Evolutionary conservation across 331 rosid genomes (phyloP).

Genomic region (Rhamnella rubrinervis): DNA sequence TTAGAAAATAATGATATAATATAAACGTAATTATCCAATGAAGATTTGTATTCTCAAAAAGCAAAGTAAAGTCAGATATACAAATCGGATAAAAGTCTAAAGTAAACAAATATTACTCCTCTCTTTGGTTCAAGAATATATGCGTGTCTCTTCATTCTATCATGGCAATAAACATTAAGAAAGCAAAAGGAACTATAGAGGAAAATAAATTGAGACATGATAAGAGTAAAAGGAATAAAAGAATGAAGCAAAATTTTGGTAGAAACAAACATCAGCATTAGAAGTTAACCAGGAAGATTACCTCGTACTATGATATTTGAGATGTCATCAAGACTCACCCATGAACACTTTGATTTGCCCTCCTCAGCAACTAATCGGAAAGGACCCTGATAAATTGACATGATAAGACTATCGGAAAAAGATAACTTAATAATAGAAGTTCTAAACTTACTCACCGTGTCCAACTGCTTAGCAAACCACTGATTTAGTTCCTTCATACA

Average conservation of each 20-base stretch:
- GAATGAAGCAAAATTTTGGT: background rate
- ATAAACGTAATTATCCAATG: no score
- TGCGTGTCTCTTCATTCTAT: background rate
- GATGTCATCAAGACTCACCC: conserved; percentile 95
- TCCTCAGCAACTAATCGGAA: conserved; percentile 95
- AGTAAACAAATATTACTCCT: no score
- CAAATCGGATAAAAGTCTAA: no score
- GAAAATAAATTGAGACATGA: background rate
- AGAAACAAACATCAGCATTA: background rate
- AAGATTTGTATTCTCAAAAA: no score
- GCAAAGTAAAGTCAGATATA: no score
- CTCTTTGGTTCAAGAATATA: background rate
- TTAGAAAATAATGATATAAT: no score
- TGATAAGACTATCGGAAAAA: conserved; percentile 12
- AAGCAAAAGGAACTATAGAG: background rate
- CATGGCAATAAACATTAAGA: background rate
- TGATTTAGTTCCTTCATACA: conserved; percentile 85
- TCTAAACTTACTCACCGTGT: conserved; percentile 57
- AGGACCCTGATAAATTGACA: conserved; percentile 68
- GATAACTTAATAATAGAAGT: background rate
- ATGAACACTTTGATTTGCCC: conserved; percentile 95
- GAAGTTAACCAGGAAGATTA: conserved; percentile 18
- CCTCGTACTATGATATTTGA: conserved; percentile 84
- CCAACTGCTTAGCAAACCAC: conserved; percentile 95
- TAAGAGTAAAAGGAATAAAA: background rate